A percentile compares a stretch with the other conserved stretches of the same genome.
Conservation (phyloP, 1,284 basidiomycete species). For the Sporisorium iseilematis-ciliati region DNA sequence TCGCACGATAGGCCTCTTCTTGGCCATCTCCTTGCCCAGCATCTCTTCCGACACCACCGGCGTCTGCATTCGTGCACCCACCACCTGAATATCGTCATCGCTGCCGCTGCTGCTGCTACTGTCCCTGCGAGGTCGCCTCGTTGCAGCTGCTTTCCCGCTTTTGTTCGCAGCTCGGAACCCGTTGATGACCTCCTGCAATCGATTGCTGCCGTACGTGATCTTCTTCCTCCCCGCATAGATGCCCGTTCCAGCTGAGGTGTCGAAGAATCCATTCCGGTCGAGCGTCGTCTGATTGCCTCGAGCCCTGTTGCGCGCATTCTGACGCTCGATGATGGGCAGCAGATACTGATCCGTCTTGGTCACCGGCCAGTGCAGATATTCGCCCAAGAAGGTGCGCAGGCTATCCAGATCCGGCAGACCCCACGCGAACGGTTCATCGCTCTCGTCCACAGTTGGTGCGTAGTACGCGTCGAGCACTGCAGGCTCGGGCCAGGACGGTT, state of each 20-base stretch:
- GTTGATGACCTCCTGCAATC: conserved; percentile 88
- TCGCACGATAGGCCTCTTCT: conserved; percentile 49
- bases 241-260: conserved; percentile 72
- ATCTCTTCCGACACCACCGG: conserved; percentile 48
- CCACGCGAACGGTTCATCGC: conserved; percentile 96
- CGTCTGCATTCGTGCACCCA: conserved; percentile 34
- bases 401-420: conserved; percentile 90
- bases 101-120: conserved; percentile 17
- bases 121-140: background rate
- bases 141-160: conserved; percentile 5
- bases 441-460: conserved; percentile 87
- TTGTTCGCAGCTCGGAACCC: conserved; percentile 73
- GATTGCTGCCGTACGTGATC: conserved; percentile 84
- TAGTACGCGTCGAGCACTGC: conserved; percentile 89
- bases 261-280: conserved; percentile 73
- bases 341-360: conserved; percentile 91
- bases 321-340: conserved; percentile 85
- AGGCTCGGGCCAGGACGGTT: conserved; percentile 87
- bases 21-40: conserved; percentile 61
- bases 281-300: conserved; percentile 73
- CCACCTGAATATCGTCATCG: conserved; percentile 36
- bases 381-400: conserved; percentile 79
- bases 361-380: conserved; percentile 87
- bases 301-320: conserved; percentile 69
- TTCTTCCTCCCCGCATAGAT: conserved; percentile 81